Evolutionary conservation across 495 filamentous ascomycete species (phyloP).

Genomic region (Aspergillus diversus): DNA sequence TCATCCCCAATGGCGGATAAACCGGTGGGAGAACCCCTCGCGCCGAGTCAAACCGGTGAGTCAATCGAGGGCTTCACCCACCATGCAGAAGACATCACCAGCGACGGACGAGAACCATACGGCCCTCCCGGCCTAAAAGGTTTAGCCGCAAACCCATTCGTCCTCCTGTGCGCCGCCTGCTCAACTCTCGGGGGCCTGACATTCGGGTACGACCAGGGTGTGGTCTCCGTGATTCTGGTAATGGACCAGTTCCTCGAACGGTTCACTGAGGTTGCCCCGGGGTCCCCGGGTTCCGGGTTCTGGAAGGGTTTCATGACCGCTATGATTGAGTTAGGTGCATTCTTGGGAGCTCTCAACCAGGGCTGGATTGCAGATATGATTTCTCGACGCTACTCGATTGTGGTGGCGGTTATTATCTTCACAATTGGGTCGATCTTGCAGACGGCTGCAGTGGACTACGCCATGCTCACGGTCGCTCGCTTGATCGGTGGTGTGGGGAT

Average conservation of each 20-base stretch:
- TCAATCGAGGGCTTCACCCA: constrained; percentile 40
- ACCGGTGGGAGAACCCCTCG: not conserved
- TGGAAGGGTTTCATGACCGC: constrained; percentile 64
- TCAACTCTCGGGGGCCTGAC: constrained; percentile 58
- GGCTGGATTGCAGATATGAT: constrained; percentile 64
- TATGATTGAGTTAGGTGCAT: constrained; percentile 62
- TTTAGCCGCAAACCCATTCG: constrained; percentile 53
- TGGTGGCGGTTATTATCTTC: constrained; percentile 60
- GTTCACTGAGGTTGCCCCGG: constrained; percentile 49
- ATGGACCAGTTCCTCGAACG: constrained; percentile 60
- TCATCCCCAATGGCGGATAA: not conserved
- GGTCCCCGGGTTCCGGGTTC: constrained; percentile 52
- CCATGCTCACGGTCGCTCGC: constrained; percentile 62
- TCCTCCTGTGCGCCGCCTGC: constrained; percentile 56
- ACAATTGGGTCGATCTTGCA: constrained; percentile 58
- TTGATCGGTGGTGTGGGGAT: constrained; percentile 65
- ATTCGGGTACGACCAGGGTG: constrained; percentile 62
- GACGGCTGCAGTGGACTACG: constrained; percentile 56
- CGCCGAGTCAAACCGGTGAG: not conserved
- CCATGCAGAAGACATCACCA: constrained; percentile 45
- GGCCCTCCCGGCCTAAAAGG: constrained; percentile 51
- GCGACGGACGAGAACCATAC: constrained; percentile 44
- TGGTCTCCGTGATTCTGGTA: constrained; percentile 59
- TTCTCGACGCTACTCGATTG: constrained; percentile 59
- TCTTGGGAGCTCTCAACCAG: constrained; percentile 58